These are phyloP conservation scores for Apostasia shenzhenica DNA, from an alignment of 106 monocot species.

Conservation along the genomic window DNA sequence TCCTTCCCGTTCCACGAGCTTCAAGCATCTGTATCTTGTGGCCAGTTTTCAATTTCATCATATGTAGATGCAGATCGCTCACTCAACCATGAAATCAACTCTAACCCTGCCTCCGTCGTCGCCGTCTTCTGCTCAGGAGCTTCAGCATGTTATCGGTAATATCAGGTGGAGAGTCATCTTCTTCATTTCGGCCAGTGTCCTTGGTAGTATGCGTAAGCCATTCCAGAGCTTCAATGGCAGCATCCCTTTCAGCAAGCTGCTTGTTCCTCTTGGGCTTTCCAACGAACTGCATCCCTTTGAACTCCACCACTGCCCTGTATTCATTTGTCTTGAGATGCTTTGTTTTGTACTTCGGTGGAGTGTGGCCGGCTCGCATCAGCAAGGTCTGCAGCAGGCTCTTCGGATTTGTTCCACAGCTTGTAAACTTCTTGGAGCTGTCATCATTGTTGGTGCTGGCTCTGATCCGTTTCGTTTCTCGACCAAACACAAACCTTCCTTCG, in stretches of 20 bases:
- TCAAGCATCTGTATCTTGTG: no score
- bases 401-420: constrained; percentile 70
- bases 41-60: no score
- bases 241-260: constrained; percentile 92
- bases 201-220: constrained; percentile 92
- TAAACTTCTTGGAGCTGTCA: constrained; percentile 26
- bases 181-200: constrained; percentile 22
- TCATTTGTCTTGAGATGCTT: constrained; percentile 99
- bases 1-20: no score
- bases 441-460: constrained; percentile 8
- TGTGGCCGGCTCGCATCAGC: constrained; percentile 92
- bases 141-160: constrained; percentile 96
- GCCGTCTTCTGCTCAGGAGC: constrained; percentile 47
- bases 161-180: constrained; percentile 57
- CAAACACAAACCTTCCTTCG: constrained; percentile 96
- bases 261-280: constrained; percentile 99
- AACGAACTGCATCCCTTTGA: constrained; percentile 99
- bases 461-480: constrained; percentile 54
- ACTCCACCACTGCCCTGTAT: constrained; percentile 85
- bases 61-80: no score
- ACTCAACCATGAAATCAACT: constrained; percentile 7
- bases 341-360: constrained; percentile 86
- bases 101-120: constrained; percentile 19
- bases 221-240: constrained; percentile 85
- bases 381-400: constrained; percentile 88